phyloP scores from a whole-genome alignment of 768 basidiomycete species.

The Kwoniella botswanensis region DNA sequence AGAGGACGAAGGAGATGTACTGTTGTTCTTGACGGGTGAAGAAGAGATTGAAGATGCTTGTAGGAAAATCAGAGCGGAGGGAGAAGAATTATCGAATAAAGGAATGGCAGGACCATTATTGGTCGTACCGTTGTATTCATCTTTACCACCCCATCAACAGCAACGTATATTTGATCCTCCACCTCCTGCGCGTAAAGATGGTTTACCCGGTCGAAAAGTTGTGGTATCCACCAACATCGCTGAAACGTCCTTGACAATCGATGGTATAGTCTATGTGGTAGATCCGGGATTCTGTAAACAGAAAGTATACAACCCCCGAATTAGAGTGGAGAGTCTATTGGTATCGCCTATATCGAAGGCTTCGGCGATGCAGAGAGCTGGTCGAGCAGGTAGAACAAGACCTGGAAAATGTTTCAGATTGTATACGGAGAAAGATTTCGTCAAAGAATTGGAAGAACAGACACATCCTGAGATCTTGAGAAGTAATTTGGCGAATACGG shows the following conservation, averaged over 20 bases:
- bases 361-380: slow-evolving; percentile 92
- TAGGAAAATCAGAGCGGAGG: slow-evolving; percentile 87
- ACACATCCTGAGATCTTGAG: slow-evolving; percentile 95
- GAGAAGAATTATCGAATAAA: slow-evolving; percentile 74
- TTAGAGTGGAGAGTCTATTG: slow-evolving; percentile 89
- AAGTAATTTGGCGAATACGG: slow-evolving; percentile 90
- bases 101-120: slow-evolving; percentile 75
- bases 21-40: slow-evolving; percentile 96
- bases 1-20: slow-evolving; percentile 88
- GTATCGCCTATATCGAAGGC: slow-evolving; percentile 97
- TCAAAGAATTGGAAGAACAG: slow-evolving; percentile 93
- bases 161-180: slow-evolving; percentile 94
- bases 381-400: slow-evolving; percentile 91
- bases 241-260: slow-evolving; percentile 95
- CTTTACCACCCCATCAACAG: slow-evolving; percentile 90
- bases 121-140: slow-evolving; percentile 94
- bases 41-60: slow-evolving; percentile 98
- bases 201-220: slow-evolving; percentile 88
- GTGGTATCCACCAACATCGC: slow-evolving; percentile 97
- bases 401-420: slow-evolving; percentile 97
- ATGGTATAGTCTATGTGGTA: slow-evolving; percentile 99
- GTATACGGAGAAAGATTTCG: slow-evolving; percentile 97
- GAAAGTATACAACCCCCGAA: slow-evolving; percentile 96
- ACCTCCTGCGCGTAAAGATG: slow-evolving; percentile 68
- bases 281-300: slow-evolving; percentile 98